A percentile compares a stretch with the other conserved stretches of the same genome.
phyloP scores from a whole-genome alignment of 306 rosid genomes.

The Boehmeria nivea region DNA sequence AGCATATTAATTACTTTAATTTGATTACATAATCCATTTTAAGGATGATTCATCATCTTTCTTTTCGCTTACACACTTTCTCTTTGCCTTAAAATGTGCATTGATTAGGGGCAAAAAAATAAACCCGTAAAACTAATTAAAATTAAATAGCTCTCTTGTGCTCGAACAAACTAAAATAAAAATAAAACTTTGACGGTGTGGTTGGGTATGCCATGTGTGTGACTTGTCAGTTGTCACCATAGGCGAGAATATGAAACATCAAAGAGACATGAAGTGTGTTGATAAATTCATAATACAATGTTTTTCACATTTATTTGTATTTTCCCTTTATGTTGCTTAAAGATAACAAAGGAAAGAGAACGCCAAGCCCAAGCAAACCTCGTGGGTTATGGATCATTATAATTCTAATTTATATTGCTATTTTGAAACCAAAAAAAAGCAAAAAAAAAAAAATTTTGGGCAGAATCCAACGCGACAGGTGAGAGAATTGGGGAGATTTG shows the following conservation, averaged over 20 bases:
- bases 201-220: too few relatives aligned
- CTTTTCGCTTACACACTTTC: too few relatives aligned
- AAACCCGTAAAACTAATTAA: too few relatives aligned
- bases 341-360: too few relatives aligned
- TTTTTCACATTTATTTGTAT: too few relatives aligned
- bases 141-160: not conserved
- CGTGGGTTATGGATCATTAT: constrained; percentile 3
- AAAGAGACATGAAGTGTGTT: not conserved
- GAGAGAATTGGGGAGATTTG: constrained; percentile 35
- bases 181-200: too few relatives aligned
- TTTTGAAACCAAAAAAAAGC: not conserved
- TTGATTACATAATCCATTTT: too few relatives aligned
- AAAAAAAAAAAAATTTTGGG: not conserved
- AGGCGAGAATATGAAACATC: constrained; percentile 4
- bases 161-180: constrained; percentile 2
- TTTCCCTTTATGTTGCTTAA: too few relatives aligned
- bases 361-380: not conserved
- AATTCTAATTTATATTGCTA: not conserved
- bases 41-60: too few relatives aligned
- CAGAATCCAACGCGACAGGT: constrained; percentile 18
- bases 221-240: not conserved
- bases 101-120: too few relatives aligned
- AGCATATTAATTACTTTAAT: too few relatives aligned
- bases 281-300: not conserved
- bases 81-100: too few relatives aligned